Conservation (phyloP, 1,139 yeast genomes). For the Nadsonia commutata region DNA sequence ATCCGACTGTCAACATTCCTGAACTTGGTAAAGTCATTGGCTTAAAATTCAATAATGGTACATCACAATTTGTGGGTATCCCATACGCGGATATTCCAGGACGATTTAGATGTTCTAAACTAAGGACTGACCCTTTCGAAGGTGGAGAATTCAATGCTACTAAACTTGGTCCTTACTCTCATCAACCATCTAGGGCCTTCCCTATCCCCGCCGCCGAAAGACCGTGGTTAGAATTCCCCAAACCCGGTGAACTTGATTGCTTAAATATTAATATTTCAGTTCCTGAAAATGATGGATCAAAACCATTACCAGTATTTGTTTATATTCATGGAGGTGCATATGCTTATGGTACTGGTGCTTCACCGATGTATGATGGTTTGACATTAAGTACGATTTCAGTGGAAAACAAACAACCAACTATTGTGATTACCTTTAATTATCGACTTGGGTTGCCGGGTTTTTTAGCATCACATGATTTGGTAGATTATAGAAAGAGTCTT, state of each 20-base stretch:
- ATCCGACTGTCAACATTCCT: not conserved
- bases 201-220: not conserved
- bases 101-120: not conserved
- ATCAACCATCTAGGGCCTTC: not conserved
- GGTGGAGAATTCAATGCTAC: not conserved
- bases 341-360: slow-evolving; percentile 13
- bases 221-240: not conserved
- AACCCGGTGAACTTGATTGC: not conserved
- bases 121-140: not conserved
- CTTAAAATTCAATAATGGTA: not conserved
- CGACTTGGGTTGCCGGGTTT: slow-evolving; percentile 5
- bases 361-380: slow-evolving; percentile 3
- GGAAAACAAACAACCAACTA: slow-evolving; percentile 7
- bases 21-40: not conserved
- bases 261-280: not conserved
- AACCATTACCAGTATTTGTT: slow-evolving; percentile 16
- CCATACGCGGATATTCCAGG: not conserved
- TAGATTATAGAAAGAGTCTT: not conserved
- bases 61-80: not conserved
- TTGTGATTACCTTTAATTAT: slow-evolving; percentile 7
- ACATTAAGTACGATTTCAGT: slow-evolving; percentile 4
- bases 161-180: not conserved
- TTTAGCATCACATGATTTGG: slow-evolving; percentile 1
- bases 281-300: slow-evolving; percentile 2
- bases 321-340: slow-evolving; percentile 22